A percentile compares a stretch with the other conserved stretches of the same genome.
These are phyloP conservation scores for Bruguiera parviflora DNA, from an alignment of 345 rosid species.

Conservation along the genomic window DNA sequence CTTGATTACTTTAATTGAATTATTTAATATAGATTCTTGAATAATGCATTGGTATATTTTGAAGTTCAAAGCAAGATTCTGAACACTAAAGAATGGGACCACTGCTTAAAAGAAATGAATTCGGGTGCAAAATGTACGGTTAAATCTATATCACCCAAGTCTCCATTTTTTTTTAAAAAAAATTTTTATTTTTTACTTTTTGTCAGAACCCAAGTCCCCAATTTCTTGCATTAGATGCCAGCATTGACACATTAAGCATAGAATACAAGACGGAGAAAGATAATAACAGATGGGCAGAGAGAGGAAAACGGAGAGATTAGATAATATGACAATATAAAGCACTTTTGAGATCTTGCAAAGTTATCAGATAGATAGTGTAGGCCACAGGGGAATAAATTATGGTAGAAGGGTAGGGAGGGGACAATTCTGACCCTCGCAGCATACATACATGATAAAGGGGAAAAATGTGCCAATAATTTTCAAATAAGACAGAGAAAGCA, in stretches of 20 bases:
- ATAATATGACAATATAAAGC: constrained; percentile 18
- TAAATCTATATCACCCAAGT: constrained; percentile 3
- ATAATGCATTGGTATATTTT: constrained; percentile 16
- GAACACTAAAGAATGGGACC: constrained; percentile 26
- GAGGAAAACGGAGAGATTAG: constrained; percentile 8
- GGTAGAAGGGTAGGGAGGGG: constrained; percentile 31
- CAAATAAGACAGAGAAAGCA: constrained; percentile 1
- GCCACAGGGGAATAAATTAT: constrained; percentile 38
- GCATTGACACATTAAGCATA: neutral
- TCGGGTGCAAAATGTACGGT: constrained; percentile 20
- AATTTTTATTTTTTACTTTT: no score
- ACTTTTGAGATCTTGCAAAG: constrained; percentile 49
- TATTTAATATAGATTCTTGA: constrained; percentile 7
- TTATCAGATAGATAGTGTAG: constrained; percentile 50
- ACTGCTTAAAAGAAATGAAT: constrained; percentile 16
- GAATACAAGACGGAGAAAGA: neutral
- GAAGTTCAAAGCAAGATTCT: constrained; percentile 28
- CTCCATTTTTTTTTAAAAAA: neutral
- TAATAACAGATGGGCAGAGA: neutral
- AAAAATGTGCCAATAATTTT: constrained; percentile 9
- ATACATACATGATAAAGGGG: constrained; percentile 10
- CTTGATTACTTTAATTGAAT: neutral
- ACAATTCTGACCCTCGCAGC: constrained; percentile 13
- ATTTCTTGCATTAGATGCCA: neutral
- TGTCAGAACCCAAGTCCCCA: neutral